phyloP scores from a whole-genome alignment of 306 rosid species.

The Fagus crenata region DNA sequence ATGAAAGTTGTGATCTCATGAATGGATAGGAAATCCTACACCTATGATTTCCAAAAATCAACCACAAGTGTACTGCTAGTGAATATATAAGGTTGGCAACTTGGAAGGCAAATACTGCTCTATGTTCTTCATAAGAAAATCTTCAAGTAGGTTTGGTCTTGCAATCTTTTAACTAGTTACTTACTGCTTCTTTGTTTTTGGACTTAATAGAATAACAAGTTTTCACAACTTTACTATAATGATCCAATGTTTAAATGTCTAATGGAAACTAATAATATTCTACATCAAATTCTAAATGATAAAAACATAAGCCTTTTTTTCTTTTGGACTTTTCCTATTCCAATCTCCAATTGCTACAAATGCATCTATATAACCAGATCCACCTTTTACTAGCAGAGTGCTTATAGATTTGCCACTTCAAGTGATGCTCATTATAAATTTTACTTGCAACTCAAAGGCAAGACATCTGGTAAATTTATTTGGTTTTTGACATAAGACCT shows the following conservation, averaged over 20 bases:
- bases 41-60: neutral
- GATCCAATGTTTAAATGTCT: neutral
- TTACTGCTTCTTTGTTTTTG: conserved; percentile 5
- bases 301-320: neutral
- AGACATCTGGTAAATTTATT: neutral
- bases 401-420: neutral
- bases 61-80: neutral
- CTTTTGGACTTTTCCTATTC: neutral
- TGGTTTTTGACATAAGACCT: neutral
- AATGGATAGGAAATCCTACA: neutral
- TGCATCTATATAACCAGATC: conserved; percentile 13
- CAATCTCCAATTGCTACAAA: neutral
- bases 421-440: neutral
- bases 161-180: conserved; percentile 18
- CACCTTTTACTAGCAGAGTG: conserved; percentile 14
- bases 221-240: neutral
- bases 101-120: neutral
- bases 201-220: neutral
- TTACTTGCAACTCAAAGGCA: neutral
- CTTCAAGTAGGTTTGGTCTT: neutral
- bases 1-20: neutral
- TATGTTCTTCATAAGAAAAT: neutral
- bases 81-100: neutral
- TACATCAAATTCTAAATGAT: neutral
- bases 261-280: neutral